Conservation (phyloP, 2,329 filamentous ascomycete species). For the Alternaria sp. region DNA sequence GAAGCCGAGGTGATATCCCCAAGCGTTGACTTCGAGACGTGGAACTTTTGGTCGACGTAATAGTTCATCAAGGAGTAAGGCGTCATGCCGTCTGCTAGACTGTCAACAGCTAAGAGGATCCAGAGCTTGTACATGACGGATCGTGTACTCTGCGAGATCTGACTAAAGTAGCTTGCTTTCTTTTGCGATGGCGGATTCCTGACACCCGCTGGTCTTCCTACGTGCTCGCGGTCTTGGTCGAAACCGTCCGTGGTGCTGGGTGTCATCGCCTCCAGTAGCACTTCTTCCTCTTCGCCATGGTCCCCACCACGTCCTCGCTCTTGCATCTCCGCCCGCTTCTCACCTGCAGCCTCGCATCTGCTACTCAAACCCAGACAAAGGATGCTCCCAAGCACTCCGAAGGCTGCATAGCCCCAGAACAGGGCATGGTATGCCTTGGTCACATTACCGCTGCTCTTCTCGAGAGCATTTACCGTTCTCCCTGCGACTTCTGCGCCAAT, state of each 20-base stretch:
- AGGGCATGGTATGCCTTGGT: slow-evolving; percentile 50
- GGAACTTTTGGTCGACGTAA: slow-evolving; percentile 46
- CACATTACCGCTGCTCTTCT: slow-evolving; percentile 46
- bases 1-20: slow-evolving; percentile 63
- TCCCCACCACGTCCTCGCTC: slow-evolving; percentile 22
- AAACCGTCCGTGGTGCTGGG: slow-evolving; percentile 41
- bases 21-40: slow-evolving; percentile 58
- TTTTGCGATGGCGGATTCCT: slow-evolving; percentile 17
- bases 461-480: slow-evolving; percentile 49
- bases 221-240: slow-evolving; percentile 29
- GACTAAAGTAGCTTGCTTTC: slow-evolving; percentile 51
- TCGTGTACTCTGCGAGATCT: slow-evolving; percentile 65
- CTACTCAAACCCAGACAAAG: slow-evolving; percentile 50
- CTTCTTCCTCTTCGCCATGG: slow-evolving; percentile 42
- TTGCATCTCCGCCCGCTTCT: slow-evolving; percentile 35
- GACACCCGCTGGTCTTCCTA: slow-evolving; percentile 22
- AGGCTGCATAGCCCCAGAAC: slow-evolving; percentile 53
- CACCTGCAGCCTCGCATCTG: slow-evolving; percentile 49
- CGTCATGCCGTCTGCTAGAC: slow-evolving; percentile 68
- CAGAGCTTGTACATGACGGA: slow-evolving; percentile 69
- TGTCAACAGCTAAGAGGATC: slow-evolving; percentile 69
- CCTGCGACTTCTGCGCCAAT: slow-evolving; percentile 47
- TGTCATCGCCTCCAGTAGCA: slow-evolving; percentile 42
- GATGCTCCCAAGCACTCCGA: slow-evolving; percentile 50
- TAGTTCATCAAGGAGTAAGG: slow-evolving; percentile 48